Evolutionary conservation across 2,329 filamentous ascomycete species (phyloP), one percentile per base, ranked within the genome.

Genomic region (Emmonsiellopsis sp.): DNA sequence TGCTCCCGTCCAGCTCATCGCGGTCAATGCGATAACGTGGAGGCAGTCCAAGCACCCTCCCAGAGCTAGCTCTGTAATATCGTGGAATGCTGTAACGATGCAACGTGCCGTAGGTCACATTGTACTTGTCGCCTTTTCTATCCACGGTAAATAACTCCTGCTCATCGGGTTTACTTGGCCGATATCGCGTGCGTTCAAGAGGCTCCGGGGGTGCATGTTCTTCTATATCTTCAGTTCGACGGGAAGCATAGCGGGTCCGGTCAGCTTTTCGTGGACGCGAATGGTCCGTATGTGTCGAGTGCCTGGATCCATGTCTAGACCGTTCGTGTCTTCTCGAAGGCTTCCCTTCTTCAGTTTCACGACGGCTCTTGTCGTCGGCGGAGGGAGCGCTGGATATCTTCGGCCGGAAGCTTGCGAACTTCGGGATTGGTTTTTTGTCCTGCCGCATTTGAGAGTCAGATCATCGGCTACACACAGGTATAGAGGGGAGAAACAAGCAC

Each of bases 331-430:
- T 43, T 20, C 40, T 45, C 20, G 45, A 37, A 34, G 40, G 30
- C 16, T 20, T 35, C 3, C 38, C 38, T 16, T 35, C 31, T 40
- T 64, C 61, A 46, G 54, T 58, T 13, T 59, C 55, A 52, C 53
- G 50, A 51, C 40, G 42, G 20, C 26, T 37, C 8, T 50, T 40
- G 15, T n/a, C n/a, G 6, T 6, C 42, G 7, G 30, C 20, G 15
- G 50, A 26, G 11, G 50, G 16, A 9, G n/a, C 13, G 41, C 37
- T n/a, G n/a, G 50, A 7, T 31, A 11, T 20, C 56, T 77, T 79
- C 56, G 79, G 80, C 59, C 79, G 84, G 73, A 91, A 92, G 58
- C 87, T 91, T 16, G 81, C 76, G 64, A 92, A 91, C 61, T 84
- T 89, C 8, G 87, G 87, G 20, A 86, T 75, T 41, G 65, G 58